Conservation (phyloP, 495 filamentous ascomycete species). For the Letharia lupina region DNA sequence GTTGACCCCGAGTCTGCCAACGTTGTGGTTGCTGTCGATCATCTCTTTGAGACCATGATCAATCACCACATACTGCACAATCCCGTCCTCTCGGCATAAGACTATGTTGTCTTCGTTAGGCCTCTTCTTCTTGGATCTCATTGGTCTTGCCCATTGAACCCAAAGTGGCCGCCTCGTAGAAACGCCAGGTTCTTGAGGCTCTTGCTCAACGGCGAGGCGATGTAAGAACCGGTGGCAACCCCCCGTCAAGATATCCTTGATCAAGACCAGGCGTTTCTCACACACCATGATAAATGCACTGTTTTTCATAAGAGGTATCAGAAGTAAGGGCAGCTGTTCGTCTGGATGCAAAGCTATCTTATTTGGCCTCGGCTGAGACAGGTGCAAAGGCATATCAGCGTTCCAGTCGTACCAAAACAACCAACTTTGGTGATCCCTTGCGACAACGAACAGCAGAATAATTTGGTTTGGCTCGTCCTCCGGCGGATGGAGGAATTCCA, state of each 20-base stretch:
- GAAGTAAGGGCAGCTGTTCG: slow-evolving; percentile 54
- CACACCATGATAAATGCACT: slow-evolving; percentile 59
- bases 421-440: slow-evolving; percentile 49
- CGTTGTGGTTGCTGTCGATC: slow-evolving; percentile 41
- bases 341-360: slow-evolving; percentile 48
- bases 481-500: slow-evolving; percentile 77
- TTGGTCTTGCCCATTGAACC: slow-evolving; percentile 64
- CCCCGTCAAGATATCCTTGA: slow-evolving; percentile 48
- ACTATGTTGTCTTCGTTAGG: slow-evolving; percentile 55
- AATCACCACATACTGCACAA: slow-evolving; percentile 36
- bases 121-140: slow-evolving; percentile 36
- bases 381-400: slow-evolving; percentile 31
- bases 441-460: slow-evolving; percentile 65
- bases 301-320: slow-evolving; percentile 58
- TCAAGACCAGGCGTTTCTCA: slow-evolving; percentile 49
- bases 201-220: slow-evolving; percentile 30
- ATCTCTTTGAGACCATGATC: slow-evolving; percentile 21
- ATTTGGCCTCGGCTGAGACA: slow-evolving; percentile 35
- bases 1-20: slow-evolving; percentile 53
- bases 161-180: slow-evolving; percentile 32
- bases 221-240: slow-evolving; percentile 30
- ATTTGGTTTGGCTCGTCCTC: slow-evolving; percentile 52
- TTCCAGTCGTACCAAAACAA: slow-evolving; percentile 74
- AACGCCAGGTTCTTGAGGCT: slow-evolving; percentile 25
- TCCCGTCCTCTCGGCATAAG: slow-evolving; percentile 71